Percentiles rank a stretch among this genome's conserved stretches.
Conservation (phyloP, 148 eudicot genomes). For the Dianthus caryophyllus region DNA sequence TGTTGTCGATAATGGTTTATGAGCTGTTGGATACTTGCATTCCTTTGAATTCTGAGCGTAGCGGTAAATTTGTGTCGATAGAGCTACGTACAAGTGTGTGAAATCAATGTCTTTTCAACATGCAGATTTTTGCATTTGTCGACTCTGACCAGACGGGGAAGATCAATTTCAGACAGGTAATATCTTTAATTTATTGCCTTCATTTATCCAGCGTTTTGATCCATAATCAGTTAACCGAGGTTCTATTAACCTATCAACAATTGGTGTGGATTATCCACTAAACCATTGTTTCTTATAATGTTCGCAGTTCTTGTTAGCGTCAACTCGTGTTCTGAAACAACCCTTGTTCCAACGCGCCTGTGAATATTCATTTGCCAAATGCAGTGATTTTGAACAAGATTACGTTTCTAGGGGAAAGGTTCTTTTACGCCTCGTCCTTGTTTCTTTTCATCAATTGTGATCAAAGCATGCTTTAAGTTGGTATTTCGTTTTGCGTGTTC, state of each 20-base stretch:
- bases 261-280: not conserved
- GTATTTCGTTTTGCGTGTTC: not conserved
- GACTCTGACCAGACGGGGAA: conserved; percentile 45
- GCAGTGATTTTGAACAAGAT: conserved; percentile 12
- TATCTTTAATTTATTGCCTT: not conserved
- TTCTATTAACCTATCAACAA: not conserved
- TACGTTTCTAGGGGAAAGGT: conserved; percentile 23
- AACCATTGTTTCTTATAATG: conserved; percentile 5
- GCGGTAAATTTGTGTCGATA: not conserved
- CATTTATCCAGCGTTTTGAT: not conserved
- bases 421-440: not conserved
- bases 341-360: conserved; percentile 33
- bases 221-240: not conserved
- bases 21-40: too few species aligned
- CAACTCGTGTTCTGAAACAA: conserved; percentile 29
- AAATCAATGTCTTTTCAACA: conserved; percentile 14
- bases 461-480: not conserved
- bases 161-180: conserved; percentile 63
- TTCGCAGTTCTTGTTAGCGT: conserved; percentile 34
- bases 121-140: conserved; percentile 52
- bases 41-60: not conserved
- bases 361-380: conserved; percentile 26
- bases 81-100: not conserved
- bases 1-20: too few species aligned
- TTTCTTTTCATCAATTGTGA: not conserved